phyloP scores from a whole-genome alignment of 345 rosid species.

The thale cress (Arabidopsis thaliana) region DNA sequence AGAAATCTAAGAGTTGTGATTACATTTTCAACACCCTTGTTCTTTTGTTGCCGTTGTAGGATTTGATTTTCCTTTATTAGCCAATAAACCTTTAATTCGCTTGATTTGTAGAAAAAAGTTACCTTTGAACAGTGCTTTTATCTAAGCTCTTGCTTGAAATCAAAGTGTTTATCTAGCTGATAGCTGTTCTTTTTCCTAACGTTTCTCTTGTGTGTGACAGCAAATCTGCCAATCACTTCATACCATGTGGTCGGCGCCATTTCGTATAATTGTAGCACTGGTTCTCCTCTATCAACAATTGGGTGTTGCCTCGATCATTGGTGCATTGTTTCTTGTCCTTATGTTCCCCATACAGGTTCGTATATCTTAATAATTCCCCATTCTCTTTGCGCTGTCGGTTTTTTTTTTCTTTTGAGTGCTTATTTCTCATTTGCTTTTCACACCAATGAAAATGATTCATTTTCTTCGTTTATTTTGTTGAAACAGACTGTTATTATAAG shows the following conservation, averaged over 20 bases:
- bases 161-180: constrained; percentile 1
- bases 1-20: neutral
- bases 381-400: constrained; percentile 5
- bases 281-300: constrained; percentile 75
- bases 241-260: constrained; percentile 98
- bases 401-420: constrained; percentile 26
- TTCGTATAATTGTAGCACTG: constrained; percentile 80
- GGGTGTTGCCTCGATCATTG: constrained; percentile 56
- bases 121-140: constrained; percentile 4
- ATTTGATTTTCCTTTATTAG: constrained; percentile 15
- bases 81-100: constrained; percentile 20
- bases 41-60: constrained; percentile 7
- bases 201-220: constrained; percentile 52
- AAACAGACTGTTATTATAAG: constrained; percentile 86
- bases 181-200: constrained; percentile 27
- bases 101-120: neutral
- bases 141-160: constrained; percentile 18
- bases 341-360: constrained; percentile 93
- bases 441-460: neutral
- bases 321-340: constrained; percentile 83
- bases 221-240: constrained; percentile 98
- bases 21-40: constrained; percentile 1
- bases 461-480: constrained; percentile 4
- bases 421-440: constrained; percentile 13
- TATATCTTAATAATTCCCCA: constrained; percentile 21